Conservation (phyloP, 352 stramenopile genomes). For the Phytophthora cactorum region DNA sequence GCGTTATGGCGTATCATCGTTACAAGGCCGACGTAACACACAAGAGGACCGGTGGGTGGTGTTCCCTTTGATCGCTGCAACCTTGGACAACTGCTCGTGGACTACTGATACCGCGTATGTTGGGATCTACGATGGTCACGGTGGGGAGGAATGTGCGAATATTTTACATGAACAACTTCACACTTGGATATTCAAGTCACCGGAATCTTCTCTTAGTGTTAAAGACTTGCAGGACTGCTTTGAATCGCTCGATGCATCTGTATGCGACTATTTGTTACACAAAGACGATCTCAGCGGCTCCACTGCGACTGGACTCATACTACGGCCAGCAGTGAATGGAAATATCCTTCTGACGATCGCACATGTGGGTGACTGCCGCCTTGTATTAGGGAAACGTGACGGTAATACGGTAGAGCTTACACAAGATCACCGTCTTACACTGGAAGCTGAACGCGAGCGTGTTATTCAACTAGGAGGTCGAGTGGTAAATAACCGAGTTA, state of each 20-base stretch:
- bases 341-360: slow-evolving; percentile 48
- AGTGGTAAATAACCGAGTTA: slow-evolving; percentile 86
- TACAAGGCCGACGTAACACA: slow-evolving; percentile 71
- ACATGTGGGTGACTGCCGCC: slow-evolving; percentile 81
- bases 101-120: slow-evolving; percentile 52
- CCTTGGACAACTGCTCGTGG: slow-evolving; percentile 23
- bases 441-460: slow-evolving; percentile 51
- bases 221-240: slow-evolving; percentile 58
- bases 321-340: slow-evolving; percentile 28
- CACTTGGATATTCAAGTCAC: slow-evolving; percentile 56
- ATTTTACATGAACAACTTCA: slow-evolving; percentile 85
- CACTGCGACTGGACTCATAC: slow-evolving; percentile 68
- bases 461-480: slow-evolving; percentile 62
- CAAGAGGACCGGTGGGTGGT: slow-evolving; percentile 82
- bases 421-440: slow-evolving; percentile 69
- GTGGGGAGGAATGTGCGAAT: slow-evolving; percentile 70
- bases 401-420: slow-evolving; percentile 60
- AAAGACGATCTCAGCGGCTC: slow-evolving; percentile 82
- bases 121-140: slow-evolving; percentile 87
- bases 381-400: slow-evolving; percentile 56
- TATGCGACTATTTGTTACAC: slow-evolving; percentile 76
- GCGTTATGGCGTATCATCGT: slow-evolving; percentile 51
- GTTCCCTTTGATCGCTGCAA: slow-evolving; percentile 44
- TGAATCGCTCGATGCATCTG: slow-evolving; percentile 63
- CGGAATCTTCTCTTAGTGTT: slow-evolving; percentile 24